Evolutionary conservation across 1,284 basidiomycete genomes (phyloP), one percentile per base, ranked within the genome.

Genomic region (Apiotrichum sp.): DNA sequence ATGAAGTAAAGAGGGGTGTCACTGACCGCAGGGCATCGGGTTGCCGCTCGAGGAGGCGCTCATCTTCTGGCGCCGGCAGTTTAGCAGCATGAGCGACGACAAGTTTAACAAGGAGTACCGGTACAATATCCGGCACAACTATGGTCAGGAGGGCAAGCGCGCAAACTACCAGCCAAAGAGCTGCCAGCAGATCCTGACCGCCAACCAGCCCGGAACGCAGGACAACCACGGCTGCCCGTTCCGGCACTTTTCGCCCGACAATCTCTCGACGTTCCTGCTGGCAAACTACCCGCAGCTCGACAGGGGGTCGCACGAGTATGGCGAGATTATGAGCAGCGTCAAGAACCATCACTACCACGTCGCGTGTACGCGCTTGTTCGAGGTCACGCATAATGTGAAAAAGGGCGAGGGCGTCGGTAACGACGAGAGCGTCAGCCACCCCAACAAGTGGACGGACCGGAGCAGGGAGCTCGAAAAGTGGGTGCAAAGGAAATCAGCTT

Each of bases 41-140:
- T 76, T 99, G 50, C 89, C 93, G 0, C 84, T 99, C 50, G 95
- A 99, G 34, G 95, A 99, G 76, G 93, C 96, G 2, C 77, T 98
- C 52, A 77, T 84, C 6, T 98, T 98, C 77, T 99, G 96, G 96
- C 81, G 91, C 53, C 86, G 87, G 65, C 86, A 87, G 36, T 98
- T 96, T 73, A 80, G 76, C 46, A 81, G 78, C 39, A 84, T 89
- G 56, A 85, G 85, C 29, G 93, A 98, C 63, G 93, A 98, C 78
- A 89, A 93, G 75, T 99, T 98, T 79, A 93, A 93, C 79, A 99
- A 98, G 74, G 90, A 97, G 71, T 88, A 98, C 80, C 86, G 86
- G 66, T 99, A 99, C 77, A 98, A 98, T 67, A 93, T 99, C 65
- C 86, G 95, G 41, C 96, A 98, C 76, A 86, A 85, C 8, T 99